Evolutionary conservation across 2,329 filamentous ascomycete genomes (phyloP).

Genomic region (Diaporthe citri): DNA sequence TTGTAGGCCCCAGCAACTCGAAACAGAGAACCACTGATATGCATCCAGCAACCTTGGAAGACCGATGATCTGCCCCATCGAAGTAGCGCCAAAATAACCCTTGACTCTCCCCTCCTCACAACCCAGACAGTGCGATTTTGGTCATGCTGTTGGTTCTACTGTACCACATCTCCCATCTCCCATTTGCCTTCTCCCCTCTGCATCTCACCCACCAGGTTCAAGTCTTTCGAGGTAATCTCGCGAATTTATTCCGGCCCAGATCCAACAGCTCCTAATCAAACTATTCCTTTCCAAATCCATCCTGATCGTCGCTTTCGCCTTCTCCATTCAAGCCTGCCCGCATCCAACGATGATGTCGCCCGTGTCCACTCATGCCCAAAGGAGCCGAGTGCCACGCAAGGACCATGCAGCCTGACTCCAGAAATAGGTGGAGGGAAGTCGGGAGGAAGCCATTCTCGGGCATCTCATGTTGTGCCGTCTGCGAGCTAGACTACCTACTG

Average conservation of each 20-base stretch:
- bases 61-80: conserved; percentile 6
- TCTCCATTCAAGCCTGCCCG: conserved; percentile 1
- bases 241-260: conserved; percentile 18
- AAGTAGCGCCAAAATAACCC: background rate
- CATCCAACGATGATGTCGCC: background rate
- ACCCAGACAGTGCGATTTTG: background rate
- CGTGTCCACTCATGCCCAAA: conserved; percentile 4
- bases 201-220: conserved; percentile 10
- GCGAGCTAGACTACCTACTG: background rate
- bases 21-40: conserved; percentile 32
- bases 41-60: conserved; percentile 21
- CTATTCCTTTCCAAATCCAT: conserved; percentile 1
- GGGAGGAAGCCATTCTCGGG: background rate
- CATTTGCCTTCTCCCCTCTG: background rate
- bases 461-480: background rate
- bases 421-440: conserved; percentile 18
- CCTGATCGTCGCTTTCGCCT: conserved; percentile 25
- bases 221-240: conserved; percentile 24
- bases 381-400: conserved; percentile 3
- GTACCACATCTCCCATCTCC: background rate
- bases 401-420: background rate
- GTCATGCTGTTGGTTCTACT: background rate
- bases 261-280: conserved; percentile 28
- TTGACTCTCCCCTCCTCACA: too few species aligned
- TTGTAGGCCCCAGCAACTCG: conserved; percentile 23